A percentile compares a stretch with the other conserved stretches of the same genome.
phyloP scores from a whole-genome alignment of 805 yeast genomes.

The Saccharomycodes ludwigii region DNA sequence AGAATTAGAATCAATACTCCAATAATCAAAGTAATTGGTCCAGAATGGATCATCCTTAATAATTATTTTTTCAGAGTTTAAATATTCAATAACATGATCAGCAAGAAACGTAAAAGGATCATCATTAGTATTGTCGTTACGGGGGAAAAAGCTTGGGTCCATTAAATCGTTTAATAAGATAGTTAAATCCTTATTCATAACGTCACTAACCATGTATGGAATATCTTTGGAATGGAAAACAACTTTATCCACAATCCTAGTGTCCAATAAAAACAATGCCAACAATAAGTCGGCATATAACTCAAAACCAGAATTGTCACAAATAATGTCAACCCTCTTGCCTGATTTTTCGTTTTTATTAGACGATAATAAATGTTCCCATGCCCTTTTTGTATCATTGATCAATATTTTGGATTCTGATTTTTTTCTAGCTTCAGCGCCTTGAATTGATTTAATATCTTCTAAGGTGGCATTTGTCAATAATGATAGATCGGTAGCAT shows the following conservation, averaged over 20 bases:
- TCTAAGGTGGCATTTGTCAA: constrained; percentile 81
- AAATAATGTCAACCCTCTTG: constrained; percentile 61
- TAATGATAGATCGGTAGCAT: constrained; percentile 88
- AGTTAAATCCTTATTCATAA: constrained; percentile 70
- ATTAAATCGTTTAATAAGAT: constrained; percentile 43
- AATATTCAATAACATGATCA: constrained; percentile 31
- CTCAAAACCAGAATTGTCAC: constrained; percentile 94
- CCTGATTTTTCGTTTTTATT: constrained; percentile 8
- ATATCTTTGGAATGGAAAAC: constrained; percentile 79
- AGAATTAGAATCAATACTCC: constrained; percentile 41
- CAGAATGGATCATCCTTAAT: constrained; percentile 64
- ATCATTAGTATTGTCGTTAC: constrained; percentile 8
- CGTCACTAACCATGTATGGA: constrained; percentile 98
- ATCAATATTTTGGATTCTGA: constrained; percentile 68
- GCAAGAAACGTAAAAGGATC: constrained; percentile 38
- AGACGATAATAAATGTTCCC: constrained; percentile 32
- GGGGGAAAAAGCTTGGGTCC: constrained; percentile 38
- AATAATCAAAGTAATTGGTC: constrained; percentile 71
- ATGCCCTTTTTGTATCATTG: constrained; percentile 63
- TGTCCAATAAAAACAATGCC: constrained; percentile 55
- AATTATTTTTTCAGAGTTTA: constrained; percentile 33
- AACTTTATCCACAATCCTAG: constrained; percentile 49
- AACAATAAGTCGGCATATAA: constrained; percentile 73
- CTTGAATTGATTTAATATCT: constrained; percentile 85
- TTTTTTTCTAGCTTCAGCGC: constrained; percentile 72